These are phyloP conservation scores for Taiozyma sp. DNA, from an alignment of 1,139 yeast genomes.

Conservation along the genomic window DNA sequence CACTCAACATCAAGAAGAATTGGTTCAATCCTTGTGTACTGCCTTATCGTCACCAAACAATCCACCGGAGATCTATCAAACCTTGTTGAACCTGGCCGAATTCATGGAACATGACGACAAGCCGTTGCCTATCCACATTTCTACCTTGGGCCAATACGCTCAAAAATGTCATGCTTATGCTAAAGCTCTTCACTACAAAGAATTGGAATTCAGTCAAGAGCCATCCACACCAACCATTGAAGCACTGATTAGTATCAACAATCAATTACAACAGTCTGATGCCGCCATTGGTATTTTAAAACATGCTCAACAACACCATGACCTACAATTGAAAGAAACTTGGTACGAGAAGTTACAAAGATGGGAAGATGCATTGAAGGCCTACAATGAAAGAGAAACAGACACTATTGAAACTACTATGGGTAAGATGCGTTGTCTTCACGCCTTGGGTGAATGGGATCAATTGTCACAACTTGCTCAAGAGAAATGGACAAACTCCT, in stretches of 20 bases:
- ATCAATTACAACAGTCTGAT: constrained; percentile 92
- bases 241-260: constrained; percentile 84
- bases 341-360: constrained; percentile 97
- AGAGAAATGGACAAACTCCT: constrained; percentile 74
- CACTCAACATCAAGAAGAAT: constrained; percentile 88
- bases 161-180: constrained; percentile 97
- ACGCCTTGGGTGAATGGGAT: constrained; percentile 98
- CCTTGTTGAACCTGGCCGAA: constrained; percentile 83
- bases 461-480: constrained; percentile 80
- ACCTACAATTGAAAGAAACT: constrained; percentile 87
- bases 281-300: constrained; percentile 96
- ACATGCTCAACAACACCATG: constrained; percentile 93
- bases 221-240: constrained; percentile 92
- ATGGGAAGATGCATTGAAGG: constrained; percentile 96
- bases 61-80: constrained; percentile 94
- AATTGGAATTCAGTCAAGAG: constrained; percentile 88
- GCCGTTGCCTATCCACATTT: constrained; percentile 83
- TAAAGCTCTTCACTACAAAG: constrained; percentile 93
- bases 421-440: constrained; percentile 98
- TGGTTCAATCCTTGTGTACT: constrained; percentile 77
- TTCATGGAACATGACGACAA: constrained; percentile 98
- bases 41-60: constrained; percentile 88
- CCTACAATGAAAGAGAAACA: constrained; percentile 71
- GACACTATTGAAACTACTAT: constrained; percentile 67
- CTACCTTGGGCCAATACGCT: constrained; percentile 88